These are phyloP conservation scores for Trichophyton verrucosum DNA, from an alignment of 2,329 filamentous ascomycete genomes.

Conservation along the genomic window DNA sequence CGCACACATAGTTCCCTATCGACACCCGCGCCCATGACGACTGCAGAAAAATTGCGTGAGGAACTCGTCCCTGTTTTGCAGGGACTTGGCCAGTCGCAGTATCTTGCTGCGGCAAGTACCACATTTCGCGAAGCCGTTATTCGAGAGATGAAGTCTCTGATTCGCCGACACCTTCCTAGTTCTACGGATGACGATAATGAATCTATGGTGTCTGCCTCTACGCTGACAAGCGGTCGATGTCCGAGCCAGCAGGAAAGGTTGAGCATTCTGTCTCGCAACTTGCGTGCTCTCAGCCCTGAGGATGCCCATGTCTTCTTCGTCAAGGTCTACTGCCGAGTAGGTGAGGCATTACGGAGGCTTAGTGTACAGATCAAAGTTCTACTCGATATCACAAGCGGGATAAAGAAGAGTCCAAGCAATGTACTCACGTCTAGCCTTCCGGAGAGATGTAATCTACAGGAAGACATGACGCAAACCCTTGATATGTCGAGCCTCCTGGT, in stretches of 20 bases:
- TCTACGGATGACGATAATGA: constrained; percentile 88
- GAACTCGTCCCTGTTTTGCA: constrained; percentile 6
- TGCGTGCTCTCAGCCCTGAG: constrained; percentile 67
- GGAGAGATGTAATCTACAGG: no score
- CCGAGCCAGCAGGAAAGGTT: constrained; percentile 77
- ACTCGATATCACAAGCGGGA: constrained; percentile 72
- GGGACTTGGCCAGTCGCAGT: constrained; percentile 4
- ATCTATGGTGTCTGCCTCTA: constrained; percentile 75
- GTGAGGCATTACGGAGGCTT: constrained; percentile 71
- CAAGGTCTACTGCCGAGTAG: constrained; percentile 72
- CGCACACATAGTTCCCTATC: background rate
- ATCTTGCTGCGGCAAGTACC: background rate
- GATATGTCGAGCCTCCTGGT: constrained; percentile 67
- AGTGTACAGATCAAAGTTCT: constrained; percentile 90
- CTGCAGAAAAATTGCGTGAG: constrained; percentile 4
- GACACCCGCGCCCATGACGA: background rate
- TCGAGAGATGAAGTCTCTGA: constrained; percentile 71
- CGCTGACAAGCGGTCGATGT: constrained; percentile 38
- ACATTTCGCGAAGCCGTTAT: constrained; percentile 69
- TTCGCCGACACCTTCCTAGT: constrained; percentile 72
- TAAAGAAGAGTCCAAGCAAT: background rate
- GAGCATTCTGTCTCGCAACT: constrained; percentile 69
- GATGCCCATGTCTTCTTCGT: constrained; percentile 74
- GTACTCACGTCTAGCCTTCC: no score
- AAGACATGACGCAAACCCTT: constrained; percentile 48